Base-by-base conservation (phyloP, 2,329 filamentous ascomycete genomes). In the Diaporthe vexans region DNA sequence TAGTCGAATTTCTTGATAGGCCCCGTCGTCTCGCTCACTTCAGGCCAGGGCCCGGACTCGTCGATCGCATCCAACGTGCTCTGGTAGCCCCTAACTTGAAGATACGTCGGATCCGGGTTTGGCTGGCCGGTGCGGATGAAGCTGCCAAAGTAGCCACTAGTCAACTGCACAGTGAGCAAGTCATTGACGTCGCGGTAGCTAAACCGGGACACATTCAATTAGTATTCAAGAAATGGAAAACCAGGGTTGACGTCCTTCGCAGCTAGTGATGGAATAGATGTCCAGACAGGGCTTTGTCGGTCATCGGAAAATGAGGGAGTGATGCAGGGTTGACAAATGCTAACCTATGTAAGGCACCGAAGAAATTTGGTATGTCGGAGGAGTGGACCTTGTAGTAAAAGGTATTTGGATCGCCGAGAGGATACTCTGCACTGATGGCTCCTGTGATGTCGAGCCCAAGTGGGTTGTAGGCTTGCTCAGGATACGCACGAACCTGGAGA, bases 111-210 rank as follows among this genome's bases (percentile, higher is more conserved):
- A 15, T 67, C 46, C 29, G 61, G 61, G 46, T 52, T 67, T 37
- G 61, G 61, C 46, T 67, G 46, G 11, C 61, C 61, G 29, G 61
- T 52, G 29, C 43, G 61, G 46, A 67, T 67, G 29, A 67, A 52
- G 46, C 61, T 67, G 21, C 46, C 61, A 52, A 67, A 52, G 46
- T 52, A 52, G 29, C 46, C 46, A 29, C 61, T 52, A 15, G 61
- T 67, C 61, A 67, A 67, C 46, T 67, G 46, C 17, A 52, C 46
- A 21, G 61, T 67, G 46, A 52, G 46, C 61, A 67, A 52, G 33
- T 67, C 46, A 11, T 52, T 52, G 61, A 35, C 7, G 4, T 67
- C 61, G n/a, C 61, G 61, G 29, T 67, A 52, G 46, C 61, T 52
- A 51, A 29, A 8, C 13, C 29, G 29, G 24, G 21, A 37, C 8